These are phyloP conservation scores for thale cress (Arabidopsis thaliana) DNA, from an alignment of 345 rosid species.

Conservation along the genomic window TAIR10.1 NC_003076.8:8993001-8993500, in stretches of 20 bases:
- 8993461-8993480: no score
- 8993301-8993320: slow-evolving; percentile 43
- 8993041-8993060: neutral
- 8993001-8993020: neutral
- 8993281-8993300: slow-evolving; percentile 46
- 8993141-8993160: neutral
- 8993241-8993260: neutral
- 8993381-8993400: slow-evolving; percentile 22
- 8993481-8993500: no score
- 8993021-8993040: neutral
- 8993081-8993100: slow-evolving; percentile 40
- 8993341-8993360: slow-evolving; percentile 39
- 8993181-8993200: no score
- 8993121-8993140: slow-evolving; percentile 4
- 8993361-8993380: slow-evolving; percentile 9
- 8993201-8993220: slow-evolving; percentile 41
- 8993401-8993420: slow-evolving; percentile 42
- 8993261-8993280: slow-evolving; percentile 12
- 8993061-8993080: no score
- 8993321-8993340: slow-evolving; percentile 28
- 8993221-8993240: slow-evolving; percentile 37
- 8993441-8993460: no score
- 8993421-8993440: neutral
- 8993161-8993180: slow-evolving; percentile 9
- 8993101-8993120: slow-evolving; percentile 25